Percentiles rank a stretch among this genome's conserved stretches.
phyloP scores from a whole-genome alignment of 78 protist species.

The Dictyostelium capitatum region DNA sequence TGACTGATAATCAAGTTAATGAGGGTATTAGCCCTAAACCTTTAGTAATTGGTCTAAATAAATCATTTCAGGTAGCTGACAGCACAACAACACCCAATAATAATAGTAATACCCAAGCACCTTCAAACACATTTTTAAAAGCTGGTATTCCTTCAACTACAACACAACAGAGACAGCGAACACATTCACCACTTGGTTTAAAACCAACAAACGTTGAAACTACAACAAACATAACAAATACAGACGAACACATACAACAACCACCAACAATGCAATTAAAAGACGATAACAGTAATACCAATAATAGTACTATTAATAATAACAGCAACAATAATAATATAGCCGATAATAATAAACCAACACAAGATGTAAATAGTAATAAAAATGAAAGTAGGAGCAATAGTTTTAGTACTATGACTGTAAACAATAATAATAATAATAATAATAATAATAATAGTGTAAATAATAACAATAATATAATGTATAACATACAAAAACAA shows the following conservation, averaged over 20 bases:
- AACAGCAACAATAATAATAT: slow-evolving; percentile 1
- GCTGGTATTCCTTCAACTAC: slow-evolving; percentile 23
- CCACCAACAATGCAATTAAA: neutral
- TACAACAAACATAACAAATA: neutral
- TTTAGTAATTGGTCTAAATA: slow-evolving; percentile 21
- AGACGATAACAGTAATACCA: neutral
- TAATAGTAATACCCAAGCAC: neutral
- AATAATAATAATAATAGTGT: slow-evolving; percentile 19
- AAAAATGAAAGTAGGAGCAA: neutral
- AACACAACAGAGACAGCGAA: slow-evolving; percentile 22
- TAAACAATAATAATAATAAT: neutral
- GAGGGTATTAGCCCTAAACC: neutral
- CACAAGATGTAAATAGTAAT: slow-evolving; percentile 10
- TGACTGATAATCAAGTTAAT: neutral
- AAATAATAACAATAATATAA: slow-evolving; percentile 41
- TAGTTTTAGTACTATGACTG: neutral
- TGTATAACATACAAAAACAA: slow-evolving; percentile 27
- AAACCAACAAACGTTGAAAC: neutral
- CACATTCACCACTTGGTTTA: slow-evolving; percentile 60
- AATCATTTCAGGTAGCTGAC: slow-evolving; percentile 3
- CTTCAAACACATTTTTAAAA: slow-evolving; percentile 7
- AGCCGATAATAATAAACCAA: slow-evolving; percentile 11
- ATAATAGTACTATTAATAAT: slow-evolving; percentile 1
- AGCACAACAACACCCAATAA: neutral
- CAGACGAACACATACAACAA: neutral